A percentile compares a stretch with the other conserved stretches of the same genome.
Conservation (phyloP, 768 basidiomycete genomes). For the Kwoniella newhampshirensis region DNA sequence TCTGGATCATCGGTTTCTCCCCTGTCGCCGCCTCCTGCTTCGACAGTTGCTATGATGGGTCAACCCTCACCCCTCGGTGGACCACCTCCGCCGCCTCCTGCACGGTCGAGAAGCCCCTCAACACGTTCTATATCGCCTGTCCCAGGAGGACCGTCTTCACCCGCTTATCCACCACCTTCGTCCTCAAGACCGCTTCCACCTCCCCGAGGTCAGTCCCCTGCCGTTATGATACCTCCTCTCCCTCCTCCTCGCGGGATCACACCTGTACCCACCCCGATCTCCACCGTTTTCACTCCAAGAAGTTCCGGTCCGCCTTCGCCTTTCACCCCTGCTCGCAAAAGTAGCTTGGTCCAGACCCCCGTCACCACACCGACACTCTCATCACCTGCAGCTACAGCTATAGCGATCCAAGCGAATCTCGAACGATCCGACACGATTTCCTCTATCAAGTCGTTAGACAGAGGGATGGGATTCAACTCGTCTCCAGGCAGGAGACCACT, state of each 20-base stretch:
- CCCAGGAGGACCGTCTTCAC: not conserved
- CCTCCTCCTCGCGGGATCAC: constrained; percentile 6
- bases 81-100: constrained; percentile 18
- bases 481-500: constrained; percentile 33
- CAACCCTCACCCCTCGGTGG: constrained; percentile 4
- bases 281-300: constrained; percentile 6
- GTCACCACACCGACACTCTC: not conserved
- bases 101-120: constrained; percentile 20
- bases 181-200: constrained; percentile 5
- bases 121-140: not conserved
- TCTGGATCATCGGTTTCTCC: constrained; percentile 6
- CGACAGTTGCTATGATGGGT: constrained; percentile 21
- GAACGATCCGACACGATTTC: constrained; percentile 48
- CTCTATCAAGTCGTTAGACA: constrained; percentile 46
- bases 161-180: not conserved
- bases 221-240: constrained; percentile 15
- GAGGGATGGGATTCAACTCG: constrained; percentile 20
- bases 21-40: constrained; percentile 1
- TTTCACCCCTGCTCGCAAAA: not conserved
- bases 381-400: constrained; percentile 9
- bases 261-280: constrained; percentile 4
- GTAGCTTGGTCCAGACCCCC: not conserved
- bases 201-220: not conserved
- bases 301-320: constrained; percentile 11
- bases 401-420: constrained; percentile 25